Conservation (phyloP, 768 basidiomycete species). For the Leccinum uliginosum region DNA sequence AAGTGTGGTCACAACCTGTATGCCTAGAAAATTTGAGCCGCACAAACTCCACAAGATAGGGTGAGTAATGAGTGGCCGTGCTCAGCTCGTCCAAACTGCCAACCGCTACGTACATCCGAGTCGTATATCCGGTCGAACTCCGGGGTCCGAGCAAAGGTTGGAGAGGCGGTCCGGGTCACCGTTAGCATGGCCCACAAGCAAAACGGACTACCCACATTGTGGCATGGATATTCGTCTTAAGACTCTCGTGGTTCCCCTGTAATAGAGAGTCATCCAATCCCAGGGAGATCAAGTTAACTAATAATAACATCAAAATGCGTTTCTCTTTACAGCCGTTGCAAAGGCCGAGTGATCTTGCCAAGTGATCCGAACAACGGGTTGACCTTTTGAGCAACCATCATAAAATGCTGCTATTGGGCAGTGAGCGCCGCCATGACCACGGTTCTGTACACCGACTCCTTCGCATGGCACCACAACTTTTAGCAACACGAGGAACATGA, state of each 20-base stretch:
- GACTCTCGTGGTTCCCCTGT: slow-evolving; percentile 2
- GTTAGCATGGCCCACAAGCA: neutral
- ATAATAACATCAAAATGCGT: neutral
- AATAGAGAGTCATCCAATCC: neutral
- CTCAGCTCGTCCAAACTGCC: neutral
- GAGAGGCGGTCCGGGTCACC: neutral
- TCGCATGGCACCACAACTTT: neutral
- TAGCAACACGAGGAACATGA: neutral
- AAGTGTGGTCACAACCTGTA: neutral
- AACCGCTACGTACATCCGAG: neutral
- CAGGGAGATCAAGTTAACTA: neutral
- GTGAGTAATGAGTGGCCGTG: neutral
- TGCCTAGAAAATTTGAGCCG: slow-evolving; percentile 7
- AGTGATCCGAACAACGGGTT: neutral
- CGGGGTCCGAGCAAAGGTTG: neutral
- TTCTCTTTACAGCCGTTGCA: neutral
- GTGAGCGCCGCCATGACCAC: neutral
- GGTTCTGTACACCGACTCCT: neutral
- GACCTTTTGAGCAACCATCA: too few species aligned
- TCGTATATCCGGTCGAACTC: neutral
- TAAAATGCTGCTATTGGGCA: neutral
- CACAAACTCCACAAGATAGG: slow-evolving; percentile 22
- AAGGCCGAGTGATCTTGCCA: neutral
- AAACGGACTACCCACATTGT: neutral
- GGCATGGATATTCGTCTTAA: neutral